phyloP scores from a whole-genome alignment of 2,329 filamentous ascomycete genomes.

The Penicillium sp. region DNA sequence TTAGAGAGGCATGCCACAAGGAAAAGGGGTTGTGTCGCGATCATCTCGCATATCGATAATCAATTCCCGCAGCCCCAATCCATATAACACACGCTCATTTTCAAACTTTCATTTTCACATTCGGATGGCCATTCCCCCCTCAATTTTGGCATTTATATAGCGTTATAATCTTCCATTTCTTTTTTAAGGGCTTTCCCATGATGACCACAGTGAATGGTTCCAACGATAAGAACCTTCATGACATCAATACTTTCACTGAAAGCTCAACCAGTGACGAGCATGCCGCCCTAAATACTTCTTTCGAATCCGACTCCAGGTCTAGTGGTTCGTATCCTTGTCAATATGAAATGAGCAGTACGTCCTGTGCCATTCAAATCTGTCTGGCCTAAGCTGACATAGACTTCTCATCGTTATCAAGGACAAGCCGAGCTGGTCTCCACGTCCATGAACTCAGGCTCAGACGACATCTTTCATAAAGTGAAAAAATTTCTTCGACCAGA shows the following conservation, averaged over 20 bases:
- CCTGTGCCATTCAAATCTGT: not conserved
- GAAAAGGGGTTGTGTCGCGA: conserved; percentile 2
- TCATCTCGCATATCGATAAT: not conserved
- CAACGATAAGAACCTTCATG: conserved; percentile 1
- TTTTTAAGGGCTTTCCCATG: not conserved
- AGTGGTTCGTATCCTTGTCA: conserved; percentile 1
- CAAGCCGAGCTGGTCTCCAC: not conserved
- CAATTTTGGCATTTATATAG: not conserved
- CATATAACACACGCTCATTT: conserved; percentile 5
- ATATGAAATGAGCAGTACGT: not conserved
- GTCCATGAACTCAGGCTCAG: not conserved
- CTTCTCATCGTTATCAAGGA: not conserved
- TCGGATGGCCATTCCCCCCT: not conserved
- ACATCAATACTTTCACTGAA: not conserved
- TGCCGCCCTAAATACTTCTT: not conserved
- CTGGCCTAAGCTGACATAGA: not conserved
- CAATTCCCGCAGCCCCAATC: not conserved
- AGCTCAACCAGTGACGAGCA: conserved; percentile 1
- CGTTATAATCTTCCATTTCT: not conserved
- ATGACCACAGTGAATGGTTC: conserved; percentile 6
- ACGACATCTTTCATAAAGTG: conserved; percentile 1
- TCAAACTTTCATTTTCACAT: not conserved
- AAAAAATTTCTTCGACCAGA: conserved; percentile 1
- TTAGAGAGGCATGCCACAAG: not conserved
- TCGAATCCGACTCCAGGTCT: not conserved